Percentiles rank a stretch among this genome's conserved stretches.
Evolutionary conservation across 805 yeast genomes (phyloP).

Genomic region (Grigorovia humatica): DNA sequence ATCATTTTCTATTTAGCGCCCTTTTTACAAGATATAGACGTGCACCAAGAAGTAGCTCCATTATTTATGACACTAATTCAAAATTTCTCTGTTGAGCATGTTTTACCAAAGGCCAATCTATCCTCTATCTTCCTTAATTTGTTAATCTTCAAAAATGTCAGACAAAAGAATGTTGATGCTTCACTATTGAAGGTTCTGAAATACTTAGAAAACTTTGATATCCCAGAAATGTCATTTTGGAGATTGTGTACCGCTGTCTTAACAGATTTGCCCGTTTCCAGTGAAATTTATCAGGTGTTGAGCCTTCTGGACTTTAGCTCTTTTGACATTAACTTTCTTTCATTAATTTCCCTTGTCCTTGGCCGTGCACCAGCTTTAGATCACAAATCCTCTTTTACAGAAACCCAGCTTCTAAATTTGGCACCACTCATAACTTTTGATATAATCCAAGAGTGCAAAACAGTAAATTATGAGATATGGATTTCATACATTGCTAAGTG

Average conservation of each 20-base stretch:
- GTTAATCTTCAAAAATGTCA: slow-evolving; percentile 1
- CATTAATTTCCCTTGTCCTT: neutral
- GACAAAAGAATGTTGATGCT: neutral
- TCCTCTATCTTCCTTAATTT: slow-evolving; percentile 10
- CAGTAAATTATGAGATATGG: neutral
- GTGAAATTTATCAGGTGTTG: neutral
- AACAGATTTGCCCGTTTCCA: neutral
- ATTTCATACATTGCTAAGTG: neutral
- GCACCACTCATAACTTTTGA: neutral
- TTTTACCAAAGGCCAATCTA: neutral
- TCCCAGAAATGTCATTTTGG: neutral
- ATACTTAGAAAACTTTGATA: neutral
- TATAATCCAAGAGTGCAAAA: no score
- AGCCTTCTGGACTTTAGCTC: neutral
- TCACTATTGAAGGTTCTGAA: neutral
- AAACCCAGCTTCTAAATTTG: neutral
- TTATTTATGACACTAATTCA: slow-evolving; percentile 5
- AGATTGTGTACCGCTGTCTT: neutral
- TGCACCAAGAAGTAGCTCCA: slow-evolving; percentile 14
- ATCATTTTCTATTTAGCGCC: slow-evolving; percentile 7
- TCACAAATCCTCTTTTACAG: no score
- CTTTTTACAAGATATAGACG: slow-evolving; percentile 3
- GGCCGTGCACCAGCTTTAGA: neutral
- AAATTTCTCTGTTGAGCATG: neutral
- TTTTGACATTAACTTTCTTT: neutral